Base-by-base conservation (phyloP, 495 filamentous ascomycete species). In the Penicillium coprophilum region DNA sequence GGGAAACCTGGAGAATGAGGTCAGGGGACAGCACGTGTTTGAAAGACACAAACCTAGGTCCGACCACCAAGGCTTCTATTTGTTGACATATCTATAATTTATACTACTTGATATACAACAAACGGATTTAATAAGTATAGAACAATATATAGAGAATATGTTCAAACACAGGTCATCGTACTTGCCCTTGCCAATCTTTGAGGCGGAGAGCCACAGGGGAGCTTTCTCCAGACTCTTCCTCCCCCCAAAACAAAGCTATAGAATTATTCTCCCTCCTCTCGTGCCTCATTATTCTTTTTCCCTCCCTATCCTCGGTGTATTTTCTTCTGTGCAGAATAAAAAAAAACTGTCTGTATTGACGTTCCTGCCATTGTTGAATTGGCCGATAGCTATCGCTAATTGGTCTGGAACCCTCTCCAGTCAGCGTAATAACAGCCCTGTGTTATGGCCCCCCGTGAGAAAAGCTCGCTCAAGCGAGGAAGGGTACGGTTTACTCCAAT, bases 401-500 rank as follows among this genome's bases (percentile, higher is more conserved):
- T 63, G 63, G 60, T 52, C 55, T 63, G 55, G 56, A 58, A 52
- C 43, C n/a, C 47, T 44, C 38, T 17, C 39, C 31, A 45, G 13
- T 23, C 38, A 31, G 41, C 43, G 56, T 55, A 48, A 36, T 55
- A 50, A 39, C 34, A 60, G 30, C 38, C 47, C 47, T 53, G 44
- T 49, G 64, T 24, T 48, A 82, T 84, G 81, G 66, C 77, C 23
- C 79, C 77, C 53, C 73, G 67, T 53, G 79, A 83, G 59, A 75
- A 77, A 65, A 82, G 79, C 62, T 78, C 78, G 28, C 73, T 81
- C 58, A 84, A 84, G 53, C 79, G 81, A 54, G 74, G 70, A 30
- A 71, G 72, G 58, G 81, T 83, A 68, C 52, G 59, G 68, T 21
- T 34, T 17, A 52, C 20, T 34, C 7, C 19, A 46, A 9, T 21